A percentile compares a stretch with the other conserved stretches of the same genome.
Evolutionary conservation across 1,284 basidiomycete genomes (phyloP).

Genomic region (Pyrrhoderma noxium): DNA sequence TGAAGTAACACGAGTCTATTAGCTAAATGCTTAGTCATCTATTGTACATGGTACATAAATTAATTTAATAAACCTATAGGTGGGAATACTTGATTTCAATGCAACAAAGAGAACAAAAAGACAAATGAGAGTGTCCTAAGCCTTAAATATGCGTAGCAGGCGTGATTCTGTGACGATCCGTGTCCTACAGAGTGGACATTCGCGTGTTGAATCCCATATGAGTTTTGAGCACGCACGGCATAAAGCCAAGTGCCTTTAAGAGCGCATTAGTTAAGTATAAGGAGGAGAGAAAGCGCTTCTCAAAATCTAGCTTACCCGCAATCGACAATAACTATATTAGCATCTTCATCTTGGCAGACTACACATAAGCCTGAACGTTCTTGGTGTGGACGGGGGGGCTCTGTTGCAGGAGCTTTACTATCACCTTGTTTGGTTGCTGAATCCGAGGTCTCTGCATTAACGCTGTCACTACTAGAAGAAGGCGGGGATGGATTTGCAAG

Average conservation of each 20-base stretch:
- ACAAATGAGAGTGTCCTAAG: conserved; percentile 30
- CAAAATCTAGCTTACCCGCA: conserved; percentile 60
- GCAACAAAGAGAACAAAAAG: too few species aligned
- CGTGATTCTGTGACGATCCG: conserved; percentile 77
- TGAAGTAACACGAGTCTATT: too few species aligned
- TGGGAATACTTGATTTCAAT: too few species aligned
- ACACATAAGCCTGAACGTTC: conserved; percentile 78
- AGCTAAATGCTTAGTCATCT: too few species aligned
- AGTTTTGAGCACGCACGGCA: conserved; percentile 80
- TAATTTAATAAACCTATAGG: too few species aligned
- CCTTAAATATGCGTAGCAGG: conserved; percentile 73
- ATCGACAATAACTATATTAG: conserved; percentile 86
- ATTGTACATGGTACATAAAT: too few species aligned
- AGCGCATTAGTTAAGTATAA: background rate
- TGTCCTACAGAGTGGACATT: conserved; percentile 82
- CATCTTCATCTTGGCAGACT: conserved; percentile 86
- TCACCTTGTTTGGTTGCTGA: background rate
- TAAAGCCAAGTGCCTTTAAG: conserved; percentile 67
- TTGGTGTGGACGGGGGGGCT: conserved; percentile 21
- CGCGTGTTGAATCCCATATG: conserved; percentile 70
- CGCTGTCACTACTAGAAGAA: background rate
- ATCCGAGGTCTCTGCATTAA: background rate
- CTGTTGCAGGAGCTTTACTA: too few species aligned
- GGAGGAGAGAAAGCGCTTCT: background rate
- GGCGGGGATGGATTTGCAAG: conserved; percentile 17